Evolutionary conservation across 1,284 basidiomycete genomes (phyloP).

Genomic region (Irpex sp.): DNA sequence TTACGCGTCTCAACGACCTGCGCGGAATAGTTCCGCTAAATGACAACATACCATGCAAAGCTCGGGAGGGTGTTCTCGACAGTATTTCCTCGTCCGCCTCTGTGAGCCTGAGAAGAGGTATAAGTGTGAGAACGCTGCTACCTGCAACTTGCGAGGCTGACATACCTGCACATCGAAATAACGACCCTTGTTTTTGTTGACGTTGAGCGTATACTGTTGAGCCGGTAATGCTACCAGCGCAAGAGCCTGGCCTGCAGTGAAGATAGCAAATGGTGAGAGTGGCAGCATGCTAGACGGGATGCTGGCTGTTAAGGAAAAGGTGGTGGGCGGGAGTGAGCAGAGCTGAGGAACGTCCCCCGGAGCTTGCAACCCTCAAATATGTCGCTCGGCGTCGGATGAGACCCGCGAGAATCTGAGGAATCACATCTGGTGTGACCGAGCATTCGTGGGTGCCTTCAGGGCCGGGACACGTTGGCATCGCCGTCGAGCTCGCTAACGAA

Average conservation of each 20-base stretch:
- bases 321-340: neutral
- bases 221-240: constrained; percentile 12
- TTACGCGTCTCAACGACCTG: neutral
- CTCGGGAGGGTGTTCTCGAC: constrained; percentile 65
- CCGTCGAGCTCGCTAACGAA: neutral
- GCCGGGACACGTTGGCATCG: neutral
- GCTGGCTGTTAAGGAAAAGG: neutral
- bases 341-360: neutral
- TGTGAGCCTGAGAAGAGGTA: constrained; percentile 50
- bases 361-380: neutral
- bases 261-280: constrained; percentile 11
- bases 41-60: constrained; percentile 58
- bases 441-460: neutral
- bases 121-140: neutral
- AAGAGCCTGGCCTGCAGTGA: constrained; percentile 12
- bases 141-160: neutral
- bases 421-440: neutral
- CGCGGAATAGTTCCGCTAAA: neutral
- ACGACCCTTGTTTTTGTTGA: constrained; percentile 6
- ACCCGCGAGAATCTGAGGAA: neutral
- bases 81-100: constrained; percentile 69
- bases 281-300: constrained; percentile 8
- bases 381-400: neutral
- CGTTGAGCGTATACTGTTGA: constrained; percentile 4
- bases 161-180: constrained; percentile 27